A percentile compares a stretch with the other conserved stretches of the same genome.
Evolutionary conservation across 1,284 basidiomycete species (phyloP).

Genomic region (Hypsizygus ulmarius): DNA sequence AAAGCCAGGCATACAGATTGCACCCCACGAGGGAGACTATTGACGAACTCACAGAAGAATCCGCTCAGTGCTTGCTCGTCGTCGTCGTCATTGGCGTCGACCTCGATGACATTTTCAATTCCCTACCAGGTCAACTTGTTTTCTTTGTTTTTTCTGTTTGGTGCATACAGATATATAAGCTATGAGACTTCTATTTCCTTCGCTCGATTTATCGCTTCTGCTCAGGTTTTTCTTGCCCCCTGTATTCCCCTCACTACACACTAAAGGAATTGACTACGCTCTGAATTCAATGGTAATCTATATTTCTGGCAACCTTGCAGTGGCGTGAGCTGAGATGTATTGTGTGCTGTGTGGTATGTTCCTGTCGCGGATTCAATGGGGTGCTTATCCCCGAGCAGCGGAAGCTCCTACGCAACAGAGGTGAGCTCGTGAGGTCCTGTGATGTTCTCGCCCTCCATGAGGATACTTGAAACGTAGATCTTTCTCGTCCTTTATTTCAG

Average conservation of each 20-base stretch:
- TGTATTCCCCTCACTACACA: not conserved
- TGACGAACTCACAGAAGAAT: conserved; percentile 10
- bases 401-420: no score
- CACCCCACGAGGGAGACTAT: conserved; percentile 10
- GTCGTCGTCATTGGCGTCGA: conserved; percentile 11
- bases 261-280: conserved; percentile 6
- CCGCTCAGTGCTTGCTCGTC: conserved; percentile 12
- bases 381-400: no score
- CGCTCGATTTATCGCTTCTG: conserved; percentile 3
- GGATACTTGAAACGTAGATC: no score
- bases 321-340: no score
- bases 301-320: not conserved
- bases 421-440: no score
- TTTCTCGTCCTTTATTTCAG: no score
- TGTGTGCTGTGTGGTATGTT: no score
- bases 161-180: conserved; percentile 1
- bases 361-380: no score
- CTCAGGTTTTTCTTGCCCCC: conserved; percentile 12
- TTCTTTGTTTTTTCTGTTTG: conserved; percentile 12
- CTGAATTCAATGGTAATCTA: conserved; percentile 10
- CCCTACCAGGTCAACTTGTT: conserved; percentile 13
- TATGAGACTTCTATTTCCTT: conserved; percentile 6
- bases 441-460: no score
- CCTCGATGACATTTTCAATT: conserved; percentile 6
- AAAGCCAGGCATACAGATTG: conserved; percentile 24